Conservation (phyloP, 352 stramenopile genomes). For the Globisporangium acanthophoron region DNA sequence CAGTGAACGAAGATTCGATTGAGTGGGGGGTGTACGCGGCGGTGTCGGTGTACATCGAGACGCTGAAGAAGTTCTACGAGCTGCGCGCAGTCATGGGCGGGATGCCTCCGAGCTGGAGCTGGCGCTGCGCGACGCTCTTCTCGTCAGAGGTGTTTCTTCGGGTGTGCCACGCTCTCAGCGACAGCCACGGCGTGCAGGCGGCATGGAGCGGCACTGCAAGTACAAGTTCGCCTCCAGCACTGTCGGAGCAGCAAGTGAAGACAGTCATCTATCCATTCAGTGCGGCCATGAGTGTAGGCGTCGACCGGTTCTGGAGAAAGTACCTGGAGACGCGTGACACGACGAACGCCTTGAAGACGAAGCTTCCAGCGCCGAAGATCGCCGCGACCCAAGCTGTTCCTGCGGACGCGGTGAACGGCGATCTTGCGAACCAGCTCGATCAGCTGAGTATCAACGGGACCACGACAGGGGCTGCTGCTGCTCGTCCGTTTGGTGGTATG, state of each 20-base stretch:
- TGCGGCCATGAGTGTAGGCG: neutral
- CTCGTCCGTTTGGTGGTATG: neutral
- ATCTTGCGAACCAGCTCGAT: neutral
- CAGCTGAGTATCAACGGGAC: neutral
- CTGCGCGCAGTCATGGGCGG: conserved; percentile 45
- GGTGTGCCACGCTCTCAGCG: conserved; percentile 24
- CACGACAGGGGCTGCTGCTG: neutral
- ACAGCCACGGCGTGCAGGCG: conserved; percentile 2
- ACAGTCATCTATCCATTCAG: conserved; percentile 2
- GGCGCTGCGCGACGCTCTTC: conserved; percentile 47
- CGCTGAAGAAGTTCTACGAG: conserved; percentile 50
- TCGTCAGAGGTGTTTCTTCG: conserved; percentile 61
- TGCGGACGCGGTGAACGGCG: neutral
- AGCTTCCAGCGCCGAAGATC: neutral
- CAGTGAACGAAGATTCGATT: conserved; percentile 13
- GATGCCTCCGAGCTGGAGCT: conserved; percentile 14
- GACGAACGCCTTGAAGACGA: neutral
- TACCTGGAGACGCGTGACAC: neutral
- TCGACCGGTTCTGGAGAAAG: neutral
- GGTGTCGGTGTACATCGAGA: conserved; percentile 44
- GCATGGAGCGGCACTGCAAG: conserved; percentile 11
- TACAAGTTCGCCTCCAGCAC: neutral
- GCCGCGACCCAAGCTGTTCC: neutral
- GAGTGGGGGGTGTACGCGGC: conserved; percentile 46
- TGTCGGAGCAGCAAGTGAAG: conserved; percentile 25